These are phyloP conservation scores for Vairimorpha apis DNA, from an alignment of 371 early-diverging fungal species.

Conservation along the genomic window DNA sequence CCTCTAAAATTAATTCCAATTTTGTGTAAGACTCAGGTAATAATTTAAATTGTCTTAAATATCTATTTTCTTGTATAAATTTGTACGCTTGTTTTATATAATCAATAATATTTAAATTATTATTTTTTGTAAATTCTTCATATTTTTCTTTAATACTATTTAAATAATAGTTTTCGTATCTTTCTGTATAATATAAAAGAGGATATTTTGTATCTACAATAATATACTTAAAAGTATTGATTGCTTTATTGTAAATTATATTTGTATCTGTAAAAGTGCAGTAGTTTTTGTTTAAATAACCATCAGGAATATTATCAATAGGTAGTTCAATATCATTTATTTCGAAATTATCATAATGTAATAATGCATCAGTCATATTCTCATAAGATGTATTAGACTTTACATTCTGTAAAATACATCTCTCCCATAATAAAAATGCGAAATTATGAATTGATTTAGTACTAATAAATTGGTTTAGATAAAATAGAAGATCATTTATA, in stretches of 20 bases:
- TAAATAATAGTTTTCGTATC: constrained; percentile 43
- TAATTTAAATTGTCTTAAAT: constrained; percentile 14
- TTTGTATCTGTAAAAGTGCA: too few relatives aligned
- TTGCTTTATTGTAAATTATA: too few relatives aligned
- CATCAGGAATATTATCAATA: too few relatives aligned
- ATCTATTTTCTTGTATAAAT: constrained; percentile 14
- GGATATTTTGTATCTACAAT: constrained; percentile 19
- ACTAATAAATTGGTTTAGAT: constrained; percentile 41
- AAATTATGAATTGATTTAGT: constrained; percentile 36
- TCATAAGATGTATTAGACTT: too few relatives aligned
- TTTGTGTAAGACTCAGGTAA: constrained; percentile 29
- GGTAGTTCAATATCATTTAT: too few relatives aligned
- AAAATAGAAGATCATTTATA: constrained; percentile 29
- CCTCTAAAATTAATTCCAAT: constrained; percentile 21
- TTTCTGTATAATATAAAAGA: constrained; percentile 38
- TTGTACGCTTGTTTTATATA: constrained; percentile 5
- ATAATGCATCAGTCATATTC: too few relatives aligned
- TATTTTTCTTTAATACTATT: constrained; percentile 27
- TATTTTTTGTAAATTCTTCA: neutral
- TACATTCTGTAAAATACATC: constrained; percentile 35
- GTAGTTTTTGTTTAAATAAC: too few relatives aligned
- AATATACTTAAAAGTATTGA: constrained; percentile 25
- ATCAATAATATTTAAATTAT: neutral
- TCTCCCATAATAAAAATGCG: constrained; percentile 52
- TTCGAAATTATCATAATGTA: too few relatives aligned